phyloP scores from a whole-genome alignment of 768 basidiomycete species.

The Rhodotorula paludigena region DNA sequence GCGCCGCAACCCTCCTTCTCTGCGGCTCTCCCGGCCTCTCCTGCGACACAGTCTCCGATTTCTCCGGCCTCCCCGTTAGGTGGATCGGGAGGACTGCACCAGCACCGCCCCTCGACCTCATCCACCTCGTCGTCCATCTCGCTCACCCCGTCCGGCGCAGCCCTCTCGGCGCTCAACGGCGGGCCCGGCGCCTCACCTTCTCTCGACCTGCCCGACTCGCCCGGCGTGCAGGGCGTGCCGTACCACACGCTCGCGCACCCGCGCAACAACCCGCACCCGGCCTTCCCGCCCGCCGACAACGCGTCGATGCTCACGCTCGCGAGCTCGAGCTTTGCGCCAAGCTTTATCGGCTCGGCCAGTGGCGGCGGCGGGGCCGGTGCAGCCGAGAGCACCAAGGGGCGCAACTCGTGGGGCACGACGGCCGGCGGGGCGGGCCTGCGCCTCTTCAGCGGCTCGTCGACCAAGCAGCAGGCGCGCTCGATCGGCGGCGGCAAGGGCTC shows the following conservation, averaged over 20 bases:
- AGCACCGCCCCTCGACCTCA: conserved; percentile 7
- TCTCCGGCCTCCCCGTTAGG: neutral
- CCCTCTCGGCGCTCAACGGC: neutral
- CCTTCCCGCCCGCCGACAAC: conserved; percentile 82
- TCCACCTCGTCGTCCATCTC: conserved; percentile 6
- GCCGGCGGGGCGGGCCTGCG: conserved; percentile 53
- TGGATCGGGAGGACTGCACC: neutral
- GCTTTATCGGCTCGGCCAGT: conserved; percentile 3
- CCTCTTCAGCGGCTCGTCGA: too few species aligned
- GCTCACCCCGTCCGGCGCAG: neutral
- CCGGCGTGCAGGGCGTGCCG: conserved; percentile 53
- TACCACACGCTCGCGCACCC: conserved; percentile 88
- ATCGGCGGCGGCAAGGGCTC: conserved; percentile 46
- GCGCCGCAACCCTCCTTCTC: too few species aligned
- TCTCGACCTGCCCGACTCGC: conserved; percentile 5
- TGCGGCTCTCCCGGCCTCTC: conserved; percentile 53
- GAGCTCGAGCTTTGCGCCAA: conserved; percentile 71
- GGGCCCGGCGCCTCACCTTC: neutral
- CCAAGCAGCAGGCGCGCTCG: conserved; percentile 56
- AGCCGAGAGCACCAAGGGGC: conserved; percentile 47
- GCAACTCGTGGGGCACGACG: conserved; percentile 54
- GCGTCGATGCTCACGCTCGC: conserved; percentile 89
- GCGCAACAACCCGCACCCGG: conserved; percentile 88
- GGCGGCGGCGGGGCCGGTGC: conserved; percentile 54
- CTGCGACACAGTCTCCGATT: neutral